Conservation (phyloP, 768 basidiomycete genomes). For the Leccinum olivaceopallidum region DNA sequence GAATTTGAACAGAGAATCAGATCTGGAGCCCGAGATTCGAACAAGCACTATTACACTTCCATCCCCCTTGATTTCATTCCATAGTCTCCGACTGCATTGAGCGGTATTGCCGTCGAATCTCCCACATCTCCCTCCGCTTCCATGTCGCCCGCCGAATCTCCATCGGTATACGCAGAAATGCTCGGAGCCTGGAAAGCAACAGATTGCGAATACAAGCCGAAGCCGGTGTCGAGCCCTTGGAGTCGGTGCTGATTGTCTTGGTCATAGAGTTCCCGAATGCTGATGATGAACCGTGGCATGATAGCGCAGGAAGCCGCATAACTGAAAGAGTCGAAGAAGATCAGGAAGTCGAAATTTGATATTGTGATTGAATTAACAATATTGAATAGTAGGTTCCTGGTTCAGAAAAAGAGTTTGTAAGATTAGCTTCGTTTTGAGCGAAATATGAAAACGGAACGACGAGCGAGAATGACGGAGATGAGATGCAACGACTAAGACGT, state of each 20-base stretch:
- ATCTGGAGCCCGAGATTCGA: background rate
- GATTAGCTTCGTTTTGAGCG: background rate
- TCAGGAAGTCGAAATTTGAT: background rate
- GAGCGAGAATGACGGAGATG: background rate
- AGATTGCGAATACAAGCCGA: background rate
- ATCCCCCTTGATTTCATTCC: background rate
- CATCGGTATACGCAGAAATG: background rate
- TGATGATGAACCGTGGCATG: constrained; percentile 3
- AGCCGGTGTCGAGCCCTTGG: background rate
- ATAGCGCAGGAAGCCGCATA: background rate
- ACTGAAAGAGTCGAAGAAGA: background rate
- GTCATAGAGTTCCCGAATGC: background rate
- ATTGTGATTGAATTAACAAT: background rate
- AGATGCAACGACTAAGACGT: background rate
- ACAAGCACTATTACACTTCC: background rate
- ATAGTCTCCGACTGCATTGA: background rate
- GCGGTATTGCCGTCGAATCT: background rate
- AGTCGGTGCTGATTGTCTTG: background rate
- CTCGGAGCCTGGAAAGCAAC: background rate
- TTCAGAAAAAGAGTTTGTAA: background rate
- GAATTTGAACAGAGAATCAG: background rate
- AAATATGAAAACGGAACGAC: background rate
- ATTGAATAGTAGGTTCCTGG: background rate
- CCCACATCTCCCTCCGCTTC: background rate
- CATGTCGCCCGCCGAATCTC: background rate